Evolutionary conservation across 2,329 filamentous ascomycete genomes (phyloP).

Genomic region (Fusarium beomiforme): DNA sequence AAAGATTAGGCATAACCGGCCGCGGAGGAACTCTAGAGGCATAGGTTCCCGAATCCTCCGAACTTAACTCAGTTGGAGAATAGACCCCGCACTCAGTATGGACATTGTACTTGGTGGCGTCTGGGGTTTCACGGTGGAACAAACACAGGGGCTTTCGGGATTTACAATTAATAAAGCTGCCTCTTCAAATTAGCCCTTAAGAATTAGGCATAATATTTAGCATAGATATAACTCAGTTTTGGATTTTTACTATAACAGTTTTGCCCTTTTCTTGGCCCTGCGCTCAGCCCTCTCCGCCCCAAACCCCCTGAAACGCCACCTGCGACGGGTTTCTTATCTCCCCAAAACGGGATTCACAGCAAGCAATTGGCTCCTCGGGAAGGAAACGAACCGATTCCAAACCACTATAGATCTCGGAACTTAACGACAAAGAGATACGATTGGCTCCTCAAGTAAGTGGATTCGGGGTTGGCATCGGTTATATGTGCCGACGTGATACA

Average conservation of each 20-base stretch:
- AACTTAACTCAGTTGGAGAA: neutral
- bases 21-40: neutral
- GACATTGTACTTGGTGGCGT: neutral
- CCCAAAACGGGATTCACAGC: neutral
- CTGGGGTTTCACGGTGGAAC: neutral
- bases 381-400: neutral
- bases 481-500: neutral
- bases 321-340: neutral
- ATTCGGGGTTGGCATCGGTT: neutral
- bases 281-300: neutral
- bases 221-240: neutral
- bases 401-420: conserved; percentile 3
- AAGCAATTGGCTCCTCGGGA: neutral
- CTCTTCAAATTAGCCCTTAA: fast-evolving
- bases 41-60: neutral
- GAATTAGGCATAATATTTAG: neutral
- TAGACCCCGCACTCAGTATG: neutral
- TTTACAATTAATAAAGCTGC: neutral
- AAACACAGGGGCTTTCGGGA: neutral
- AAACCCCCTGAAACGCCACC: conserved; percentile 8
- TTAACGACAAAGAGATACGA: neutral
- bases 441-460: neutral
- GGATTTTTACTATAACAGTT: neutral
- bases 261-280: neutral
- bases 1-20: too few species aligned